Evolutionary conservation across 148 eudicot genomes (phyloP).

Genomic region (Fagopyrum tataricum): DNA sequence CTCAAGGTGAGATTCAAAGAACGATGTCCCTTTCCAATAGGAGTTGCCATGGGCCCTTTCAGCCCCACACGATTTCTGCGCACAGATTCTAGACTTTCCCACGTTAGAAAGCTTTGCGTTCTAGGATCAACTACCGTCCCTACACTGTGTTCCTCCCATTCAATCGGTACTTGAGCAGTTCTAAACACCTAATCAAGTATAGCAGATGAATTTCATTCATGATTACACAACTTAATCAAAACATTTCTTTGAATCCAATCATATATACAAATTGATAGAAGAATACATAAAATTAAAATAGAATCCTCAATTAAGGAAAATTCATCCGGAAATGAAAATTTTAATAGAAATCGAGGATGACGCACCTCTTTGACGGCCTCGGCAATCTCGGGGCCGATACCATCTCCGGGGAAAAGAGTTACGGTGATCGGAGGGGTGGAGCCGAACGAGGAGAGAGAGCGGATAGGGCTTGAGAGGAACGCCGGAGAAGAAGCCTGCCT

Average conservation of each 20-base stretch:
- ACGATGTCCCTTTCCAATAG: slow-evolving; percentile 97
- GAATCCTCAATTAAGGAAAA: background rate
- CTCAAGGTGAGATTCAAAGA: slow-evolving; percentile 92
- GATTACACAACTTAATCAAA: background rate
- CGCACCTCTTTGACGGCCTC: slow-evolving; percentile 80
- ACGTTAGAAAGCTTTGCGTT: slow-evolving; percentile 89
- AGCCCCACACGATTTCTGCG: slow-evolving; percentile 72
- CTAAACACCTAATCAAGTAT: slow-evolving; percentile 49
- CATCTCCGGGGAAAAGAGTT: slow-evolving; percentile 95
- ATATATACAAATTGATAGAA: background rate
- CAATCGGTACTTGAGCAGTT: slow-evolving; percentile 76
- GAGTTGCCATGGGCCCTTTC: slow-evolving; percentile 99
- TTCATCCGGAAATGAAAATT: background rate
- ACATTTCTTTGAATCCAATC: background rate
- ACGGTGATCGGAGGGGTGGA: slow-evolving; percentile 55
- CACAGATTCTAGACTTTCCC: slow-evolving; percentile 92
- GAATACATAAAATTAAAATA: background rate
- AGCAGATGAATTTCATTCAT: background rate
- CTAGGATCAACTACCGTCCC: slow-evolving; percentile 79
- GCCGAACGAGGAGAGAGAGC: slow-evolving; percentile 29
- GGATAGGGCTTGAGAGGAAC: slow-evolving; percentile 18
- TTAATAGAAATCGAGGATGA: background rate
- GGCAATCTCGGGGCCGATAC: slow-evolving; percentile 97
- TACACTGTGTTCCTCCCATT: slow-evolving; percentile 95
- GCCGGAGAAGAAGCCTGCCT: slow-evolving; percentile 23